A percentile compares a stretch with the other conserved stretches of the same genome.
Evolutionary conservation across 306 rosid species (phyloP).

Genomic region (Rosa multiflora): DNA sequence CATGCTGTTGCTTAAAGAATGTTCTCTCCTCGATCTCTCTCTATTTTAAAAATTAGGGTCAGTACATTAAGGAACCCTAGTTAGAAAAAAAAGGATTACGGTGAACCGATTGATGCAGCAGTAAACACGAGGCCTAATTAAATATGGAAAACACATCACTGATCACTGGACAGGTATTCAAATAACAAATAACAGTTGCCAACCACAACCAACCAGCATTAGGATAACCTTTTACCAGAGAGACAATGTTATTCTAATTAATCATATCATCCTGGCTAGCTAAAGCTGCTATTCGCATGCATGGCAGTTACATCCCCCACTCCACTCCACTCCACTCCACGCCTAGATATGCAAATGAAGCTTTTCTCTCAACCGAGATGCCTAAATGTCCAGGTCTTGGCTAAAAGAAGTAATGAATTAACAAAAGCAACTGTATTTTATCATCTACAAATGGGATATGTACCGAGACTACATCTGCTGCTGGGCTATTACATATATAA

Average conservation of each 20-base stretch:
- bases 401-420: neutral
- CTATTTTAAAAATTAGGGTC: conserved; percentile 11
- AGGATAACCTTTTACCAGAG: conserved; percentile 27
- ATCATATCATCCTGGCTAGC: neutral
- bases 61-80: conserved; percentile 22
- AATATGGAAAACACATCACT: conserved; percentile 24
- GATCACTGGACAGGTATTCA: conserved; percentile 48
- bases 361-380: neutral
- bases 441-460: conserved; percentile 6
- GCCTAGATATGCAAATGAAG: neutral
- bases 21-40: conserved; percentile 13
- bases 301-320: neutral
- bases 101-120: conserved; percentile 16
- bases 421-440: neutral
- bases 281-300: conserved; percentile 30
- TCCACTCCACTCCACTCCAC: neutral
- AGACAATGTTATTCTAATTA: conserved; percentile 10
- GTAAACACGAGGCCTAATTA: conserved; percentile 21
- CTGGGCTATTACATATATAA: neutral
- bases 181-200: conserved; percentile 45
- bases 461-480: neutral
- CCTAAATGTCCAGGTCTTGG: neutral
- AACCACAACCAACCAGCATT: too few species aligned
- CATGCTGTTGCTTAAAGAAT: conserved; percentile 24
- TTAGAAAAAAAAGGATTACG: conserved; percentile 28